Evolutionary conservation across 2,329 filamentous ascomycete species (phyloP), one percentile per base, ranked within the genome.

Genomic region (Aspergillus pseudoglaucus): DNA sequence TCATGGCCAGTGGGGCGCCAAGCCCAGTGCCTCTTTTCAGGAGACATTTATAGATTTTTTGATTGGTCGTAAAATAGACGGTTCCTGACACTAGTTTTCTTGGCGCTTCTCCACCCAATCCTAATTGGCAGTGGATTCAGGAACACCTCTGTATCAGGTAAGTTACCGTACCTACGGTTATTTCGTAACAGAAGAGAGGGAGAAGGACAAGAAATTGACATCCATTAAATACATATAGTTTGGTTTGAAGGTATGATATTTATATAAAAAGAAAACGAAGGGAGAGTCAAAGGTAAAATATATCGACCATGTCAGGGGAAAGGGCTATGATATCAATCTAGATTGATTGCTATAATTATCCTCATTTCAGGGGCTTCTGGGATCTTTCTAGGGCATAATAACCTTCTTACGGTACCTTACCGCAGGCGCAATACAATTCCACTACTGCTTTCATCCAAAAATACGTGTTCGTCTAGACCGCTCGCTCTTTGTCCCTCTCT

Each of bases 401-500:
- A 7, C 7, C 12, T 4, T 9, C n/a, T n/a, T 35, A n/a, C 33
- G 14, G 33, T 17, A 35, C 33, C 33, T 35, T 35, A 35, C 33
- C 14, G n/a, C 14, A 35, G 25, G 25, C 25, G 25, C 25, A 30
- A 30, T 30, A 30, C 25, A 30, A 12, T 30, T 30, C 25, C 25
- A 30, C 25, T 30, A 30, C 25, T 30, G 25, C 25, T 30, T 30
- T 30, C 25, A 30, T 23, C 42, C 9, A 49, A 46, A 41, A 42
- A 30, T 30, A 30, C 25, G 25, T 30, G 30, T 27, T 43, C 49
- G 47, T 51, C 52, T 52, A 56, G 53, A 58, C 58, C 54, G 49
- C 45, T 37, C 47, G 44, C 50, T 55, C 53, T 57, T 47, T 51
- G n/a, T 54, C 53, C 57, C 52, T 48, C 52, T 53, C 51, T 53